Conservation (phyloP, 2,329 filamentous ascomycete species). For the Aureobasidium pullulans region DNA sequence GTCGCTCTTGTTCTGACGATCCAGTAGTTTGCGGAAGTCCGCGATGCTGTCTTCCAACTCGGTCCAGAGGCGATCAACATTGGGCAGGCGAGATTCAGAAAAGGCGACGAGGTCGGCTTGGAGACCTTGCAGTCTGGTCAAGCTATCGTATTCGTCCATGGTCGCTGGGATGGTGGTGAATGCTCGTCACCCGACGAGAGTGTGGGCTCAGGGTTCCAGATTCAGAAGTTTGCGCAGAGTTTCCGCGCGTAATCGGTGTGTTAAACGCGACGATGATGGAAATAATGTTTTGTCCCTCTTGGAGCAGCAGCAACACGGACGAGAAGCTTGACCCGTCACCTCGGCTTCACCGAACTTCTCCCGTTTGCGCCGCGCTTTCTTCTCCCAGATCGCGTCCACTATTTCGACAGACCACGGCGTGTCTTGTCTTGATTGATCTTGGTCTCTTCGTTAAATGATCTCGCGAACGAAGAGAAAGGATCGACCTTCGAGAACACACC, state of each 20-base stretch:
- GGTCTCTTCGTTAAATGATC: neutral
- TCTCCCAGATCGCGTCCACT: neutral
- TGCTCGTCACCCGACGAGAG: slow-evolving; percentile 8
- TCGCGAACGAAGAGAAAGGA: neutral
- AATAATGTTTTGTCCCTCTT: neutral
- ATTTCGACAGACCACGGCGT: neutral
- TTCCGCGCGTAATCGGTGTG: neutral
- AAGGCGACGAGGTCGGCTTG: slow-evolving; percentile 77
- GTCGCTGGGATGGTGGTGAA: slow-evolving; percentile 15
- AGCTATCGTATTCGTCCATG: slow-evolving; percentile 67
- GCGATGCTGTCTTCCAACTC: slow-evolving; percentile 60
- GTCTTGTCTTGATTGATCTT: neutral
- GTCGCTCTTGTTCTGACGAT: slow-evolving; percentile 67
- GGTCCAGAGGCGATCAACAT: slow-evolving; percentile 59
- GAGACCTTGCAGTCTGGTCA: slow-evolving; percentile 74
- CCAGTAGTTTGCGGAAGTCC: slow-evolving; percentile 64
- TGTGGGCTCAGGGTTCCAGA: neutral
- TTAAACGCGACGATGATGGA: neutral
- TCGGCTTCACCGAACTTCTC: slow-evolving; percentile 5
- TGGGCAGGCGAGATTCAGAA: slow-evolving; percentile 61
- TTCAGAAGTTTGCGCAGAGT: neutral
- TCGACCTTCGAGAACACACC: neutral
- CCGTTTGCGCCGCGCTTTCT: neutral
- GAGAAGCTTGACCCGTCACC: slow-evolving; percentile 7
- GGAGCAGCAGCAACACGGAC: slow-evolving; percentile 9